These are phyloP conservation scores for Phytomonas sp. DNA, from an alignment of 208 protist species.

Conservation along the genomic window DNA sequence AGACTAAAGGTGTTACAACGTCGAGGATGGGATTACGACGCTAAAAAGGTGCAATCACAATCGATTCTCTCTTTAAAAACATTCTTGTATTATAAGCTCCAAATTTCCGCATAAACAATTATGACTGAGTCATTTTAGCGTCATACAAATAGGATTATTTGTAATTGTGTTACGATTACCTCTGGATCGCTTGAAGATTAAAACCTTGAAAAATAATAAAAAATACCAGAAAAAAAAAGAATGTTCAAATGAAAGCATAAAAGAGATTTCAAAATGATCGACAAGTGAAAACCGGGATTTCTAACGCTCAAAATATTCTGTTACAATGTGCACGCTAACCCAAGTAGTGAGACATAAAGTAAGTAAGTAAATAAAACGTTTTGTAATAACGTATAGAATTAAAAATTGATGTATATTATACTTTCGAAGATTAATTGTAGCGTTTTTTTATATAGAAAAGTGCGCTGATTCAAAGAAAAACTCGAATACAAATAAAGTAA, in stretches of 20 bases:
- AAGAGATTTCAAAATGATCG: constrained; percentile 5
- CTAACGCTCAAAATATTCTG: neutral
- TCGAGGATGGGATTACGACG: neutral
- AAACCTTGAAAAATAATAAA: neutral
- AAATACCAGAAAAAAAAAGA: neutral
- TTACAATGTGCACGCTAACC: neutral
- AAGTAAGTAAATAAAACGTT: constrained; percentile 3
- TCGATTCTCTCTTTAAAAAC: neutral
- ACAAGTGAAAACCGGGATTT: constrained; percentile 1
- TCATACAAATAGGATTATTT: neutral
- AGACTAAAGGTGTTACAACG: neutral
- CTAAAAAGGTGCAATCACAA: neutral
- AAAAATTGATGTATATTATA: neutral
- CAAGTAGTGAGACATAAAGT: constrained; percentile 7
- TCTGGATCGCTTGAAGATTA: neutral
- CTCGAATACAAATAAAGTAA: neutral
- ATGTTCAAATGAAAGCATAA: neutral
- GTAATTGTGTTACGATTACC: neutral
- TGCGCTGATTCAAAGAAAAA: neutral
- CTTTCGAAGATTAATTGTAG: neutral
- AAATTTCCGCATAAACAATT: neutral
- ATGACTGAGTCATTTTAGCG: neutral
- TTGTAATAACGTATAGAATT: neutral
- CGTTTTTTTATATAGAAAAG: neutral
- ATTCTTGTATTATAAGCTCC: neutral